These are phyloP conservation scores for Oenanthe sinensis DNA, from an alignment of 129 eudicot species.

Conservation along the genomic window DNA sequence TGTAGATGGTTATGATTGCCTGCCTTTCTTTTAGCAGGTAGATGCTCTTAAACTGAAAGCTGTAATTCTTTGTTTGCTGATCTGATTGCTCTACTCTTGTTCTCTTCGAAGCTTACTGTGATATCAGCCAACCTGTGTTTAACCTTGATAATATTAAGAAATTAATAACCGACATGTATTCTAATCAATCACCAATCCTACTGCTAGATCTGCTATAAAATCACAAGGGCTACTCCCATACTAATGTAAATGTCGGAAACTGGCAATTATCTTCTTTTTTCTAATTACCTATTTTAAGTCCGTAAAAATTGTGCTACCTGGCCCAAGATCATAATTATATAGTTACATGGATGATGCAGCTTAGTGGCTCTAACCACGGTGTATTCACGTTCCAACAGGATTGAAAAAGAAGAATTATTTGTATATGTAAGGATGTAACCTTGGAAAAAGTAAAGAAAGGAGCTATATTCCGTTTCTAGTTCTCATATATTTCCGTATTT, in stretches of 20 bases:
- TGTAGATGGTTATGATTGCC: too few species aligned
- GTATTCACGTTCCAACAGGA: not conserved
- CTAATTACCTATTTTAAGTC: not conserved
- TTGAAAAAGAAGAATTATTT: not conserved
- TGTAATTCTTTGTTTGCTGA: too few species aligned
- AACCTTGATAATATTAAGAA: too few species aligned
- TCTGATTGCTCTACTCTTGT: too few species aligned
- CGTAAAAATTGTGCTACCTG: not conserved
- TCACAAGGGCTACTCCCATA: not conserved
- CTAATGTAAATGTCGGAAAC: not conserved
- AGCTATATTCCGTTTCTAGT: not conserved
- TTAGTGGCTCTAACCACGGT: not conserved
- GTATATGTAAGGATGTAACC: not conserved
- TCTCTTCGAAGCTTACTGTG: too few species aligned
- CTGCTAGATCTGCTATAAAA: not conserved
- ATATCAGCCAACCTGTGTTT: too few species aligned
- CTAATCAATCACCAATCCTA: not conserved
- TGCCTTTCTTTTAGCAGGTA: too few species aligned
- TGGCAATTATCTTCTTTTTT: not conserved
- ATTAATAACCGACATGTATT: not conserved
- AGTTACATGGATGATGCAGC: not conserved
- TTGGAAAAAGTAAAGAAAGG: not conserved
- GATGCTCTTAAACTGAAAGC: too few species aligned
- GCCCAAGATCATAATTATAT: not conserved
- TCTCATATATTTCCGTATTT: not conserved